Evolutionary conservation across 208 protist species (phyloP), one percentile per base, ranked within the genome.

Genomic region (Borovskyia barvae): DNA sequence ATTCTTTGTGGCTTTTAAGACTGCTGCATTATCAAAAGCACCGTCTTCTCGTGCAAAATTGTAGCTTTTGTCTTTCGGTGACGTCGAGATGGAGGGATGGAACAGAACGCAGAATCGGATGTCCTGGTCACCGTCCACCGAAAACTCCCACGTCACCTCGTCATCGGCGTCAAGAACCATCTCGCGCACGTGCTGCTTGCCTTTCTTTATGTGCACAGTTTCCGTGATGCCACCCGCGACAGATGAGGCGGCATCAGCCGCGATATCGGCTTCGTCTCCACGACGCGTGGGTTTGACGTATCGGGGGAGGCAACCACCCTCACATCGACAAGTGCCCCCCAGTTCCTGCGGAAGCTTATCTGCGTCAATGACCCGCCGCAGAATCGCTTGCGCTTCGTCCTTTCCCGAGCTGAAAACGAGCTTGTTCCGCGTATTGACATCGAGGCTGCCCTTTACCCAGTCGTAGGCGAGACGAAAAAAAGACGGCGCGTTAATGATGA

Each of bases 401-500:
- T 82, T 82, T 30, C 52, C 26, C 35, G 43, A 65, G 66, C 79
- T 85, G 47, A 91, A 83, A n/a, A 83, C 45, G 19, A 92, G 37
- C 66, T 92, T 92, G 41, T 74, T 60, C 20, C 70, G 74, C 11
- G 79, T 86, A 54, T 80, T 76, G 49, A 68, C 74, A 56, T 92
- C 77, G 33, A 92, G 75, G 37, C 72, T 78, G 24, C 66, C 47
- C 66, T 81, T 85, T 25, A 92, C 57, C 11, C 79, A 61, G 52
- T 71, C 68, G 51, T 72, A 92, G 14, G 67, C 75, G 56, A 82
- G 66, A 25, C 57, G 66, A 14, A 83, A 66, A 5, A 82, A 43
- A 0, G 72, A 61, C 12, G 84, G 80, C 22, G 67, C 74, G 66
- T 92, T 92, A 61, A 86, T 67, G 45, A 92, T 75, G 43, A 85